phyloP scores from a whole-genome alignment of 345 rosid genomes.

The Linum usitatissimum region DNA sequence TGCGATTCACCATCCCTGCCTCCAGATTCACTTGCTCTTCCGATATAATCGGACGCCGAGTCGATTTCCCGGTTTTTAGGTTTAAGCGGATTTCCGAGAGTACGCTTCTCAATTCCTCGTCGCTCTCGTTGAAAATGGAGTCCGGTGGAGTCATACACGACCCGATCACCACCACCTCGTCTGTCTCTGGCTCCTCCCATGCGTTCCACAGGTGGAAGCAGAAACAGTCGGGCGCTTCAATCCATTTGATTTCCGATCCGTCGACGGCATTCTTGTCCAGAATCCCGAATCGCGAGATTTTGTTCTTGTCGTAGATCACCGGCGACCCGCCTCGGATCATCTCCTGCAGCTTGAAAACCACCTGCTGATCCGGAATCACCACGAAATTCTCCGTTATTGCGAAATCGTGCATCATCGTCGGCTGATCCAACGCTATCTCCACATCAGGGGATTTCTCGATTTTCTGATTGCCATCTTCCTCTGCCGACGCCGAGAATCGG shows the following conservation, averaged over 20 bases:
- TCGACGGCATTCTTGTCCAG: constrained; percentile 46
- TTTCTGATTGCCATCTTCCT: constrained; percentile 16
- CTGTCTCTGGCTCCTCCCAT: constrained; percentile 81
- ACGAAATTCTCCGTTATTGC: constrained; percentile 70
- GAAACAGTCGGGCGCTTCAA: constrained; percentile 72
- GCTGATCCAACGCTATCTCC: constrained; percentile 50
- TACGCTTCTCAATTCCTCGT: constrained; percentile 58
- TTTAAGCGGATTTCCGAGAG: constrained; percentile 67
- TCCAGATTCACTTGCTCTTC: constrained; percentile 62
- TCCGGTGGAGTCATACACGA: constrained; percentile 87
- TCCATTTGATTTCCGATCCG: constrained; percentile 41
- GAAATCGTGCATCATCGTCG: constrained; percentile 89
- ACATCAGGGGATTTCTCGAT: constrained; percentile 58
- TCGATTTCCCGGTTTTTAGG: constrained; percentile 50
- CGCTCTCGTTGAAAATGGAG: constrained; percentile 79
- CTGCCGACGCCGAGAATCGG: constrained; percentile 25
- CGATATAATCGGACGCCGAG: constrained; percentile 44
- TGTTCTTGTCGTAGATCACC: constrained; percentile 62
- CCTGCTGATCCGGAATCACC: constrained; percentile 79
- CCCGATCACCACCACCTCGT: constrained; percentile 75
- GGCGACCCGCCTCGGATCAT: constrained; percentile 84
- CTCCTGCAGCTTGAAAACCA: constrained; percentile 69
- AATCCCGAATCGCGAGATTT: constrained; percentile 65
- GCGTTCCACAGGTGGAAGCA: constrained; percentile 95
- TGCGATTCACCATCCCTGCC: constrained; percentile 84